Percentiles rank a stretch among this genome's conserved stretches.
Evolutionary conservation across 129 eudicot species (phyloP).

Genomic region (Gnaphalium uliginosum): DNA sequence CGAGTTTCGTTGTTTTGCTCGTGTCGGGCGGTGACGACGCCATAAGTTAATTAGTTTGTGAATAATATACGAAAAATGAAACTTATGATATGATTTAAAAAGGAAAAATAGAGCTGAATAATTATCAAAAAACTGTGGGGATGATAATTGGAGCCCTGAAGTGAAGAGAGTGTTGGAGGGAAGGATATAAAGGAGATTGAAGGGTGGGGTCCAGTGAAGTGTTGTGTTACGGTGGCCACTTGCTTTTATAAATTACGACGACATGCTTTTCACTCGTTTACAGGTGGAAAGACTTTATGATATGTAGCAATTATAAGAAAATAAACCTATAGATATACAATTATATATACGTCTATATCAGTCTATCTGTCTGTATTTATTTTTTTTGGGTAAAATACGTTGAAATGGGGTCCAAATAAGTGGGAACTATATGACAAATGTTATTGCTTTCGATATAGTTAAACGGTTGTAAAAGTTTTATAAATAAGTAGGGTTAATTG

Average conservation of each 20-base stretch:
- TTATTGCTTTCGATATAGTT: neutral
- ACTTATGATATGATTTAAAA: neutral
- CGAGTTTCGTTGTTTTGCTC: constrained; percentile 80
- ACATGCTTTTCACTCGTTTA: constrained; percentile 50
- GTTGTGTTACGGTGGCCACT: constrained; percentile 45
- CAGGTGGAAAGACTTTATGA: constrained; percentile 36
- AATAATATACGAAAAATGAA: neutral
- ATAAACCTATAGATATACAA: neutral
- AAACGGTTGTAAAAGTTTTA: neutral
- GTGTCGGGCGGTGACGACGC: constrained; percentile 59
- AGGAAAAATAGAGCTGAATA: constrained; percentile 1
- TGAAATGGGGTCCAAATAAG: neutral
- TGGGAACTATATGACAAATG: neutral
- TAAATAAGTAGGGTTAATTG: no score
- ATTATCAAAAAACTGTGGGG: constrained; percentile 11
- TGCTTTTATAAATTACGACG: constrained; percentile 42
- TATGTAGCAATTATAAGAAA: neutral
- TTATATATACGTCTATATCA: constrained; percentile 1
- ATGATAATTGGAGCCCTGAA: constrained; percentile 43
- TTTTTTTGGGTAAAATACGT: neutral
- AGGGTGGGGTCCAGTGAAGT: constrained; percentile 28
- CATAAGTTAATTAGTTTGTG: constrained; percentile 26
- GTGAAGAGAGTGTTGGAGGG: constrained; percentile 24
- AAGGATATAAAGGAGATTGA: constrained; percentile 30
- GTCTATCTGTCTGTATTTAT: constrained; percentile 28